Evolutionary conservation across 306 rosid species (phyloP).

Genomic region (Mimosa bimucronata): DNA sequence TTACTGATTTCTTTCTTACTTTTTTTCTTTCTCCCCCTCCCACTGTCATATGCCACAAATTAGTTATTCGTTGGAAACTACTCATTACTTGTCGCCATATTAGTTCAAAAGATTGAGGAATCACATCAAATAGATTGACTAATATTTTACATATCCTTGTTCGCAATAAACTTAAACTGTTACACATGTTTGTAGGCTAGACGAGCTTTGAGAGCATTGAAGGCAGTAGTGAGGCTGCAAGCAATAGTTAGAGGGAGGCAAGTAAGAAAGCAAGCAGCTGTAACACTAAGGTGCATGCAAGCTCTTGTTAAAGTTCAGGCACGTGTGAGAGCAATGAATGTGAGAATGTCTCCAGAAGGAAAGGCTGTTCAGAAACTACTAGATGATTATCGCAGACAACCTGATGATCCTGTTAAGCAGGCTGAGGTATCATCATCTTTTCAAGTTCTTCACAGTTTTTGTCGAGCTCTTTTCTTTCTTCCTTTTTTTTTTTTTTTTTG

Average conservation of each 20-base stretch:
- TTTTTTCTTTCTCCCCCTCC: not conserved
- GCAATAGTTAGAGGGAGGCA: constrained; percentile 85
- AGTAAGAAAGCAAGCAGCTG: constrained; percentile 90
- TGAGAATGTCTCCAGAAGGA: constrained; percentile 43
- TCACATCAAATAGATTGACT: not conserved
- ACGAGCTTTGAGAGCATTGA: constrained; percentile 79
- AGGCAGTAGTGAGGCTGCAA: constrained; percentile 89
- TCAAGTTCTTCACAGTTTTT: too few relatives aligned
- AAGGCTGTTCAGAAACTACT: constrained; percentile 41
- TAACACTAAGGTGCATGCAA: constrained; percentile 92
- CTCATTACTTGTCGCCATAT: not conserved
- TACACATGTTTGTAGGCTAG: constrained; percentile 59
- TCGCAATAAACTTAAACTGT: constrained; percentile 4
- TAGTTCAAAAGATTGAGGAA: not conserved
- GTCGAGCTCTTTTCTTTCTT: too few relatives aligned
- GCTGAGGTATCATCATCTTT: constrained; percentile 58
- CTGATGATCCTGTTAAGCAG: constrained; percentile 60
- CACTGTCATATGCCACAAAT: not conserved
- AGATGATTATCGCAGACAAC: constrained; percentile 38
- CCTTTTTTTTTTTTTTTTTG: too few relatives aligned
- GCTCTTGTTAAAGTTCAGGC: constrained; percentile 91
- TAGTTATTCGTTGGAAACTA: not conserved
- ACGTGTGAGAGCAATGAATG: constrained; percentile 60
- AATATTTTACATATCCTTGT: not conserved
- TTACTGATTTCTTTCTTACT: not conserved